Evolutionary conservation across 1,284 basidiomycete species (phyloP).

Genomic region (Trametes pubescens): DNA sequence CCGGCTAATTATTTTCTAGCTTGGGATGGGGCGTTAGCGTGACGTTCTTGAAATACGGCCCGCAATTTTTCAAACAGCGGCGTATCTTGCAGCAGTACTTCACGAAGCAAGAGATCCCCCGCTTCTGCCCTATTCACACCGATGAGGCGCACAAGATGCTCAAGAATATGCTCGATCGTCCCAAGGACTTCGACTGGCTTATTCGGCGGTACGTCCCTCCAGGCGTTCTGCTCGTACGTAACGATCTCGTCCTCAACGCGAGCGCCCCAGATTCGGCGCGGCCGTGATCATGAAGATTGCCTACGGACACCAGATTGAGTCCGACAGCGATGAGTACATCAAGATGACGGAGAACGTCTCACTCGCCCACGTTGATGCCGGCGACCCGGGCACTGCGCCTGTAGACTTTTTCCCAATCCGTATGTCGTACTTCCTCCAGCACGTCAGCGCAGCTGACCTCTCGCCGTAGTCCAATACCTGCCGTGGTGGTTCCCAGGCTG

Average conservation of each 20-base stretch:
- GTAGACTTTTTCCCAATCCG: conserved; percentile 37
- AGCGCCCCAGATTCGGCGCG: conserved; percentile 26
- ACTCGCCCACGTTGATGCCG: conserved; percentile 28
- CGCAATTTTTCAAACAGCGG: conserved; percentile 40
- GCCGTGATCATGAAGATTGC: conserved; percentile 38
- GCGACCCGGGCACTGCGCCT: conserved; percentile 28
- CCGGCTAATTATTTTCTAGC: conserved; percentile 10
- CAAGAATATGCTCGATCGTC: conserved; percentile 30
- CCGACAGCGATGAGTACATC: conserved; percentile 36
- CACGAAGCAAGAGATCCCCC: conserved; percentile 29
- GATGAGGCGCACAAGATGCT: conserved; percentile 36
- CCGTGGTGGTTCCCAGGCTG: conserved; percentile 41
- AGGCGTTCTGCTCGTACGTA: not conserved
- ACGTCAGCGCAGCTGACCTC: not conserved
- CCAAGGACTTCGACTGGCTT: conserved; percentile 36
- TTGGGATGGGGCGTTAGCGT: conserved; percentile 33
- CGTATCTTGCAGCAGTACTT: conserved; percentile 38
- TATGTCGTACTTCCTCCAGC: conserved; percentile 19
- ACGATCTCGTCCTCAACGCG: conserved; percentile 3
- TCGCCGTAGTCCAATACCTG: conserved; percentile 32
- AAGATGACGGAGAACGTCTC: conserved; percentile 33
- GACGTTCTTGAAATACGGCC: conserved; percentile 32
- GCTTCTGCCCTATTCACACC: conserved; percentile 34
- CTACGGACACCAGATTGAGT: conserved; percentile 37
- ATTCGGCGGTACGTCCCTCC: conserved; percentile 27